Base-by-base conservation (phyloP, 148 eudicot genomes). In the Cornus suecica region DNA sequence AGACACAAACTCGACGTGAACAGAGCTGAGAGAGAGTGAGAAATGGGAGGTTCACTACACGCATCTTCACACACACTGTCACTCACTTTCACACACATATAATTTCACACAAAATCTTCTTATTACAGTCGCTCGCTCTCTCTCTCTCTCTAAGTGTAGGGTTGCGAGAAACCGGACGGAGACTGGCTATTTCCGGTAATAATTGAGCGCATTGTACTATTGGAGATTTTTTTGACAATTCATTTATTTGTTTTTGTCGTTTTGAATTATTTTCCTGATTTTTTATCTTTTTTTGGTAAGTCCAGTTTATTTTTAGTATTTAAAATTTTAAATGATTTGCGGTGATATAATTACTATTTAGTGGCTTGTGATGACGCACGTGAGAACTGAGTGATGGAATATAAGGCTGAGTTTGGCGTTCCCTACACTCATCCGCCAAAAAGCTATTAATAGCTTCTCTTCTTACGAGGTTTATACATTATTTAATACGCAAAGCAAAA, bases 101-200 rank as follows among this genome's bases (percentile, higher is more conserved):
- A 34, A 60, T 23, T 61, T 60, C 52, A 25, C 52, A 61, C 67
- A 71, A 71, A 61, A 34, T 64, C 61, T 64, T 42, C 69, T 26
- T 64, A 28, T 26, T 64, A 28, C 22, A 41, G 25, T 24, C 29
- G 4, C 64, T 72, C 2, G 31, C 66, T 34, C 68, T 24, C 67
- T 72, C 67, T 58, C 3, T n/a, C 25, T 27, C 42, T 29, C 10
- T 42, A n/a, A 9, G 29, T 48, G 51, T 65, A 23, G 70, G 71
- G 13, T 15, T 66, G 64, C 70, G 70, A 25, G 66, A 67, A 76
- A 76, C 72, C 65, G 65, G 65, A 76, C 51, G 65, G 10, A 32
- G 28, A 71, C 80, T 27, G 76, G 71, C 54, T 78, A 25, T 65
- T 41, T 69, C 74, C 75, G 61, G 75, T 77, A 71, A 78, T 78